These are phyloP conservation scores for Ottelia alismoides DNA, from an alignment of 106 monocot species.

Conservation along the genomic window DNA sequence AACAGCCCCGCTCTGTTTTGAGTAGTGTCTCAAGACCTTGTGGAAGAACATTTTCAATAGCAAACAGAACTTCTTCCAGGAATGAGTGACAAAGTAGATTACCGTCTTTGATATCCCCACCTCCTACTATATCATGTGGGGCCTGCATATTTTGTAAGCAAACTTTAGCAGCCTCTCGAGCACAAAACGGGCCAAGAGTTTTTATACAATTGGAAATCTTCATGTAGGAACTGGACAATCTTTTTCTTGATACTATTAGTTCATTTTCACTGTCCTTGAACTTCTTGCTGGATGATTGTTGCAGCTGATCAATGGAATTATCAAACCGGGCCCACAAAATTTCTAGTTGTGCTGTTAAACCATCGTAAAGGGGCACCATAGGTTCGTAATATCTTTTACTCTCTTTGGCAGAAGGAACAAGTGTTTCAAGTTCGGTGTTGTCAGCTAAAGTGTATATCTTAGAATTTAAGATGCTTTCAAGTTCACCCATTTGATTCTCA, in stretches of 20 bases:
- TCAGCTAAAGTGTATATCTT: conserved; percentile 67
- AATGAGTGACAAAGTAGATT: conserved; percentile 18
- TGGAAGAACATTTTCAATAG: conserved; percentile 31
- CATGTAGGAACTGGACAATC: conserved; percentile 26
- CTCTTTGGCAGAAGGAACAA: conserved; percentile 51
- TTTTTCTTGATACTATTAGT: conserved; percentile 30
- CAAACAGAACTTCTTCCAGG: conserved; percentile 27
- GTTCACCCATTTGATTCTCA: conserved; percentile 54
- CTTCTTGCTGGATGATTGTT: conserved; percentile 12
- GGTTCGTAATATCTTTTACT: conserved; percentile 57
- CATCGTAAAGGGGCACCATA: conserved; percentile 22
- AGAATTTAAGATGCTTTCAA: conserved; percentile 71
- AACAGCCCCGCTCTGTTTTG: conserved; percentile 25
- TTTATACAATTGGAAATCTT: conserved; percentile 65
- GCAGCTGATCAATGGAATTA: conserved; percentile 18
- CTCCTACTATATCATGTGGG: conserved; percentile 9
- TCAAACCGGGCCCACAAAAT: too few species aligned
- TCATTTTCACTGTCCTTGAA: conserved; percentile 33
- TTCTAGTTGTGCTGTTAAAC: conserved; percentile 33
- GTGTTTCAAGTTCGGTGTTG: conserved; percentile 47
- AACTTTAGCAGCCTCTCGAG: conserved; percentile 55
- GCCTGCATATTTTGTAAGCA: conserved; percentile 25
- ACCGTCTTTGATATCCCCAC: conserved; percentile 17
- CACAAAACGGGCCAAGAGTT: conserved; percentile 68
- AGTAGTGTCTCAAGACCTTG: conserved; percentile 42